phyloP scores from a whole-genome alignment of 805 yeast species.

The Candida maesae region DNA sequence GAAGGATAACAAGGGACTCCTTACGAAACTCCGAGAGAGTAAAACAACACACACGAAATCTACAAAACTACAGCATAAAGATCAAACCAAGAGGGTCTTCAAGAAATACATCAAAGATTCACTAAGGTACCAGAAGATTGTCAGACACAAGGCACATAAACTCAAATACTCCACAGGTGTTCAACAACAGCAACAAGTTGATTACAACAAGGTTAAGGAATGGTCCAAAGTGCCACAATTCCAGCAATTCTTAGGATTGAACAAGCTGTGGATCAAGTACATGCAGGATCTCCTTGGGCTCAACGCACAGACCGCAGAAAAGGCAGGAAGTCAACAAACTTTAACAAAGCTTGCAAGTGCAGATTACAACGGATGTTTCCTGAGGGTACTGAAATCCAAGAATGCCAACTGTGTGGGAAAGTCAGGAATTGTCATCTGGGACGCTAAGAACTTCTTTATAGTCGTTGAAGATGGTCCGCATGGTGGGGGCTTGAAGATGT shows the following conservation, averaged over 20 bases:
- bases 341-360: conserved; percentile 65
- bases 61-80: conserved; percentile 18
- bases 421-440: conserved; percentile 80
- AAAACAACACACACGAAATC: conserved; percentile 13
- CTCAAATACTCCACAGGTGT: too few relatives aligned
- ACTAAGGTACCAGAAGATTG: conserved; percentile 22
- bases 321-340: conserved; percentile 29
- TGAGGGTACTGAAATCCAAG: conserved; percentile 54
- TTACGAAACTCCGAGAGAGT: conserved; percentile 15
- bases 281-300: conserved; percentile 51
- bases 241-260: conserved; percentile 50
- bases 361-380: conserved; percentile 74
- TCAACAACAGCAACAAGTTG: too few relatives aligned
- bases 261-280: conserved; percentile 72
- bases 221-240: conserved; percentile 34
- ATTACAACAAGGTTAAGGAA: conserved; percentile 21
- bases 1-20: conserved; percentile 20
- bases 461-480: conserved; percentile 41
- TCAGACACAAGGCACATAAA: conserved; percentile 26
- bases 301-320: conserved; percentile 15
- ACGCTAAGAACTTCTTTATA: conserved; percentile 68
- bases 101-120: conserved; percentile 25
- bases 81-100: conserved; percentile 29
- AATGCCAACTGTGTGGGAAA: conserved; percentile 57
- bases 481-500: conserved; percentile 61